phyloP scores from a whole-genome alignment of 768 basidiomycete species.

The Pulveroboletus sp. region DNA sequence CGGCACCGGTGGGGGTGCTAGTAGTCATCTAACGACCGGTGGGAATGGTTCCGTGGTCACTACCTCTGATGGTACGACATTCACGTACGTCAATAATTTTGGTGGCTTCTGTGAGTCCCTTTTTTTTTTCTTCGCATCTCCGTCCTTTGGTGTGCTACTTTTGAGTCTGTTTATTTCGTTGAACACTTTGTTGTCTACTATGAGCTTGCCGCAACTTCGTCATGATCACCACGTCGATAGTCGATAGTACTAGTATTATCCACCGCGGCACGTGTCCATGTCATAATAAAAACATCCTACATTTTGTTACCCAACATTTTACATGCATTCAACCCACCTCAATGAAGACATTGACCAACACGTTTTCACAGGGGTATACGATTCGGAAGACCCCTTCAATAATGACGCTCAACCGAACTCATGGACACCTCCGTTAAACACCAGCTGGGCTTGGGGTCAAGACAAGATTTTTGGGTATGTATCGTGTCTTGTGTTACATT shows the following conservation, averaged over 20 bases:
- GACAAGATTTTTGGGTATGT: conserved; percentile 59
- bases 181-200: background rate
- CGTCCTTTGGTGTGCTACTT: background rate
- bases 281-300: background rate
- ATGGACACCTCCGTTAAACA: conserved; percentile 77
- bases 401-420: conserved; percentile 69
- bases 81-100: conserved; percentile 74
- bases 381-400: conserved; percentile 72
- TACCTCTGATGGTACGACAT: conserved; percentile 61
- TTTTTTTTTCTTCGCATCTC: background rate
- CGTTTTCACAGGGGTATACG: conserved; percentile 47
- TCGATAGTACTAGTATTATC: background rate
- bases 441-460: conserved; percentile 64
- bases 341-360: conserved; percentile 1
- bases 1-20: conserved; percentile 2
- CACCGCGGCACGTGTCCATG: background rate
- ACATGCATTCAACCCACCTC: background rate
- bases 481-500: conserved; percentile 1
- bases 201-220: background rate
- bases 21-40: conserved; percentile 36
- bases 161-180: background rate
- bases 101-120: conserved; percentile 68
- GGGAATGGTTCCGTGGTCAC: conserved; percentile 66
- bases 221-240: background rate
- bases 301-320: conserved; percentile 1